A percentile compares a stretch with the other conserved stretches of the same genome.
Evolutionary conservation across 441 rosid species (phyloP).

Genomic region (Adansonia madagascariensis): DNA sequence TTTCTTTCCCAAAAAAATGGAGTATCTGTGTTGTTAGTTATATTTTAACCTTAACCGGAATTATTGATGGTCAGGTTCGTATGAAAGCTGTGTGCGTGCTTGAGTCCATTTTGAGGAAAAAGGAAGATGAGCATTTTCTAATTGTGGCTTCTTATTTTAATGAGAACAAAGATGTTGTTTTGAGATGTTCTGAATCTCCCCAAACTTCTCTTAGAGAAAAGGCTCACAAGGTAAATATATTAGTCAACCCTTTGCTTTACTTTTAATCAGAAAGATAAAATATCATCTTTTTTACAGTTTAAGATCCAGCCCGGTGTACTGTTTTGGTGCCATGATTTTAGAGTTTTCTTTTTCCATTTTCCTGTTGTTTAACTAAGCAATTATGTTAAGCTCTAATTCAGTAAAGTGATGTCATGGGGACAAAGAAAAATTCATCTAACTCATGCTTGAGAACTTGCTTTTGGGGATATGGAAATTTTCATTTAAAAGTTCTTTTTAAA

Average conservation of each 20-base stretch:
- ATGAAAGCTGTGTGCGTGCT: constrained; percentile 94
- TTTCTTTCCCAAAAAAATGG: not conserved
- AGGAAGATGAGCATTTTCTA: constrained; percentile 50
- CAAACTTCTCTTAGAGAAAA: constrained; percentile 90
- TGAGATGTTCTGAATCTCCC: constrained; percentile 83
- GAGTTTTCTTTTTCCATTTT: not conserved
- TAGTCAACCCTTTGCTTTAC: not conserved
- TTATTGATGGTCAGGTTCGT: constrained; percentile 63
- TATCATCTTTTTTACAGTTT: not conserved
- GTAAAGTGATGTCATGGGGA: not conserved
- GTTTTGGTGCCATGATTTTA: not conserved
- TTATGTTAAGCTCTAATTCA: not conserved
- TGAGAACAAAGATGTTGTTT: constrained; percentile 66
- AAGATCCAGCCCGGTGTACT: not conserved
- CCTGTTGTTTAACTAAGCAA: not conserved
- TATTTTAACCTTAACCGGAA: constrained; percentile 17
- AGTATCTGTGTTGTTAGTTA: not conserved
- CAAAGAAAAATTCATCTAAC: not conserved
- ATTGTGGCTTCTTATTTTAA: constrained; percentile 70
- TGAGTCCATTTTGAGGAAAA: constrained; percentile 59
- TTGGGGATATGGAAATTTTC: not conserved
- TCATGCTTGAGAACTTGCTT: not conserved
- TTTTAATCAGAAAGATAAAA: not conserved
- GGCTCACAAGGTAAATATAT: constrained; percentile 68
- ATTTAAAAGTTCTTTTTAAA: not conserved